Evolutionary conservation across 148 eudicot genomes (phyloP).

Genomic region (Rhododendron henanense): DNA sequence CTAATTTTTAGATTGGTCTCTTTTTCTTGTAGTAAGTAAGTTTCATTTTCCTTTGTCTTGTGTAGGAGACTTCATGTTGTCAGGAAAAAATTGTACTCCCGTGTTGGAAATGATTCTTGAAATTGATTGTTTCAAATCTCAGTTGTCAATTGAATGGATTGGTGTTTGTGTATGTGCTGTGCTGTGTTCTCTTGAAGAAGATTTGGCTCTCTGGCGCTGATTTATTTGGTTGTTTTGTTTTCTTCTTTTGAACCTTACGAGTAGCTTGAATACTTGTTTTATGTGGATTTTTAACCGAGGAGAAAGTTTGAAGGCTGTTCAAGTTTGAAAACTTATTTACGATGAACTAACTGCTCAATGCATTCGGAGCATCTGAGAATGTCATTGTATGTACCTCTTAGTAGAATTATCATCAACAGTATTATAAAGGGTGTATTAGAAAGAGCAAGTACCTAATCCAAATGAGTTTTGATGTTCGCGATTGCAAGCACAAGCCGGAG

Average conservation of each 20-base stretch:
- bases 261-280: neutral
- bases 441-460: neutral
- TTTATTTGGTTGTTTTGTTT: neutral
- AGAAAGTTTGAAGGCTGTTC: no score
- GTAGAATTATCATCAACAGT: neutral
- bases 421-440: neutral
- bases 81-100: neutral
- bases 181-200: neutral
- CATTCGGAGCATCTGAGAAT: neutral
- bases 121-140: constrained; percentile 1
- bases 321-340: neutral
- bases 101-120: neutral
- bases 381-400: neutral
- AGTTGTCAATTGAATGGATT: neutral
- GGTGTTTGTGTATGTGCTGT: neutral
- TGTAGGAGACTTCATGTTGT: neutral
- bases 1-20: neutral
- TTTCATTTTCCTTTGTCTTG: neutral
- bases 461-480: neutral
- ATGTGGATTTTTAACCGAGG: neutral
- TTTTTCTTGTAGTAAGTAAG: neutral
- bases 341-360: neutral
- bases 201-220: neutral
- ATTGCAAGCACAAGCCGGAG: neutral
- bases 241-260: neutral